These are phyloP conservation scores for Mucuna pruriens DNA, from an alignment of 306 rosid species.

Conservation along the genomic window DNA sequence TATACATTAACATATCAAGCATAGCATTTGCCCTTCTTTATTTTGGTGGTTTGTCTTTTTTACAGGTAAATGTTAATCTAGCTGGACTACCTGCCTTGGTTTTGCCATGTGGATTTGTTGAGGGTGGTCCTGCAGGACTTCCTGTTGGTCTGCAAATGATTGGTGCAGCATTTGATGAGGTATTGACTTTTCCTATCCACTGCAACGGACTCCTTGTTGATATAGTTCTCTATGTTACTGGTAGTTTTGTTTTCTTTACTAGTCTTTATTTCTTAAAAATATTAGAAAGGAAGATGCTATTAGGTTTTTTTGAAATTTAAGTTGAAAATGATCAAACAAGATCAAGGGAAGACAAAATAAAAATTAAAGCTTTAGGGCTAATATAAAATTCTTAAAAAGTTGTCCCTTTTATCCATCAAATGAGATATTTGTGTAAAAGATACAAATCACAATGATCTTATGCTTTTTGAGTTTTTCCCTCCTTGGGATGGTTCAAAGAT, in stretches of 20 bases:
- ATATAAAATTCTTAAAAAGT: background rate
- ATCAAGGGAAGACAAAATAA: background rate
- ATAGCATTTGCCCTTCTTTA: constrained; percentile 10
- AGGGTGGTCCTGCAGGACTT: constrained; percentile 79
- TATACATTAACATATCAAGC: background rate
- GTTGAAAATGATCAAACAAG: background rate
- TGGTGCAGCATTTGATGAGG: constrained; percentile 94
- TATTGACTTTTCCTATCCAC: constrained; percentile 39
- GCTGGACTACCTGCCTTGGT: constrained; percentile 98
- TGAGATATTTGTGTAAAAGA: background rate
- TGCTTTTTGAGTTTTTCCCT: background rate
- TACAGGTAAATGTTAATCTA: constrained; percentile 92
- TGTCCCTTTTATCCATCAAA: background rate
- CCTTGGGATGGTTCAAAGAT: background rate
- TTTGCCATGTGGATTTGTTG: constrained; percentile 94
- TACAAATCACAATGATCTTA: background rate
- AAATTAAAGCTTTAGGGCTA: background rate
- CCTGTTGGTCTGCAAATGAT: constrained; percentile 98
- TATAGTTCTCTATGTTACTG: constrained; percentile 14
- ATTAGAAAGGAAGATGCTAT: constrained; percentile 1
- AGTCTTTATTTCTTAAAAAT: constrained; percentile 2
- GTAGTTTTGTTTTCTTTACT: background rate
- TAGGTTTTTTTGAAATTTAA: background rate
- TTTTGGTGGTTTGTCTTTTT: constrained; percentile 6
- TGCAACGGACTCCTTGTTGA: constrained; percentile 24